phyloP scores from a whole-genome alignment of 345 rosid species.

The Ceriops tagal region DNA sequence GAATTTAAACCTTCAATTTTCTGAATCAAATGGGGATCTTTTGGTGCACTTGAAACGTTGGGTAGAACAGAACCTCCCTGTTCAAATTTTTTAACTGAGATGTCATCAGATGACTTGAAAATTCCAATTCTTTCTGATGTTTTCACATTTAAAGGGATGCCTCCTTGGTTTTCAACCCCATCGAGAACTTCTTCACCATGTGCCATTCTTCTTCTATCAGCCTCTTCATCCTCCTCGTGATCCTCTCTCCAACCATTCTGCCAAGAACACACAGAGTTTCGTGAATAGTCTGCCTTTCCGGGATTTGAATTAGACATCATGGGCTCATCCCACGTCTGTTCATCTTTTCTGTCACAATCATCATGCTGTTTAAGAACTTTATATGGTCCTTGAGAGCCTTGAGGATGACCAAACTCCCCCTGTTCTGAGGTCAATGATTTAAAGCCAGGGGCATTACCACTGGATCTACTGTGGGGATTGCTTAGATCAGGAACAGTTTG shows the following conservation, averaged over 20 bases:
- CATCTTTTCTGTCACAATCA: constrained; percentile 53
- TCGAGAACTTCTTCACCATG: constrained; percentile 31
- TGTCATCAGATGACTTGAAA: constrained; percentile 35
- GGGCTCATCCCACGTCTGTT: constrained; percentile 46
- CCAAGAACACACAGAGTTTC: constrained; percentile 29
- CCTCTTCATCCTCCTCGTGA: constrained; percentile 30
- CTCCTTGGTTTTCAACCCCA: constrained; percentile 28
- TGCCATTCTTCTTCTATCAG: constrained; percentile 28
- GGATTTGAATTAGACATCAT: constrained; percentile 27
- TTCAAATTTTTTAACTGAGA: constrained; percentile 25
- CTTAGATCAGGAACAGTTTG: constrained; percentile 52
- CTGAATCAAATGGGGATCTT: constrained; percentile 65
- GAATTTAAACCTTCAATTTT: constrained; percentile 88
- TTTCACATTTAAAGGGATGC: constrained; percentile 30
- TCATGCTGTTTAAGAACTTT: constrained; percentile 79
- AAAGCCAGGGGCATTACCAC: constrained; percentile 51
- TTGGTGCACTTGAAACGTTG: constrained; percentile 33
- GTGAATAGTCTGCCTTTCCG: constrained; percentile 35
- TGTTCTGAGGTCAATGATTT: constrained; percentile 46
- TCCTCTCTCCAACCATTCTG: constrained; percentile 46
- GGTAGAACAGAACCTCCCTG: constrained; percentile 22
- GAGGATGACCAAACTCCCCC: constrained; percentile 52
- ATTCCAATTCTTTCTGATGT: constrained; percentile 27
- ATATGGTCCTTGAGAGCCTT: constrained; percentile 52
- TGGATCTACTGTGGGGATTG: constrained; percentile 41